These are phyloP conservation scores for Xylaria acuta DNA, from an alignment of 495 filamentous ascomycete species.

Conservation along the genomic window DNA sequence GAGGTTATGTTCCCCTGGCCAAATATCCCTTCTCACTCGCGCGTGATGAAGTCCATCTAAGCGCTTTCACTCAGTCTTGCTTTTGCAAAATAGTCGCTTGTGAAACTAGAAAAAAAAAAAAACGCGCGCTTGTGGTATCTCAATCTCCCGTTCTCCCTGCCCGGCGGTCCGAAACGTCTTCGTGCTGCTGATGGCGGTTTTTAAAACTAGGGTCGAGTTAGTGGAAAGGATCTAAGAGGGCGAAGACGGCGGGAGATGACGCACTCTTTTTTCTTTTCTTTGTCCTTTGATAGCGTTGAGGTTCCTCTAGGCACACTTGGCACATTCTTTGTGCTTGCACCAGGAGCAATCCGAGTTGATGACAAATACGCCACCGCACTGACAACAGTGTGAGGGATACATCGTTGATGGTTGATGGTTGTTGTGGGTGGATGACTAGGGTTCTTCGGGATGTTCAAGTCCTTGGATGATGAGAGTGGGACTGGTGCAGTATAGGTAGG, in stretches of 20 bases:
- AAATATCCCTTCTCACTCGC: constrained; percentile 5
- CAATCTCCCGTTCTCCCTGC: not conserved
- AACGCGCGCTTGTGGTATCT: not conserved
- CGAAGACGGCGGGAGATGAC: not conserved
- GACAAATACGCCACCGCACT: constrained; percentile 55
- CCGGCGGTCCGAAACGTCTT: not conserved
- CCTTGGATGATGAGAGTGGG: not conserved
- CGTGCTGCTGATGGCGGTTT: not conserved
- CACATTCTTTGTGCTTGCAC: constrained; percentile 53
- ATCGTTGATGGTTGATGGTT: constrained; percentile 26
- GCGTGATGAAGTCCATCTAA: not conserved
- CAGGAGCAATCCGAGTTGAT: constrained; percentile 53
- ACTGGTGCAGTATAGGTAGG: not conserved
- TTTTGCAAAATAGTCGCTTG: not conserved
- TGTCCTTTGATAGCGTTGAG: not conserved
- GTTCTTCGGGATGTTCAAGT: not conserved
- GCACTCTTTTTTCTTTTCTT: not conserved
- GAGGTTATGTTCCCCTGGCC: not conserved
- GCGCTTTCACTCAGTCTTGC: not conserved
- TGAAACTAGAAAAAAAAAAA: not conserved
- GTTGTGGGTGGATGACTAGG: not conserved
- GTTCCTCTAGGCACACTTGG: constrained; percentile 46
- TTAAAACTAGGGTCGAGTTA: not conserved
- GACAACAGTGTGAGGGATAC: constrained; percentile 55
- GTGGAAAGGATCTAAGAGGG: no score